Evolutionary conservation across 2,329 filamentous ascomycete genomes (phyloP), one percentile per base, ranked within the genome.

Genomic region (Pyrenochaeta sp.): DNA sequence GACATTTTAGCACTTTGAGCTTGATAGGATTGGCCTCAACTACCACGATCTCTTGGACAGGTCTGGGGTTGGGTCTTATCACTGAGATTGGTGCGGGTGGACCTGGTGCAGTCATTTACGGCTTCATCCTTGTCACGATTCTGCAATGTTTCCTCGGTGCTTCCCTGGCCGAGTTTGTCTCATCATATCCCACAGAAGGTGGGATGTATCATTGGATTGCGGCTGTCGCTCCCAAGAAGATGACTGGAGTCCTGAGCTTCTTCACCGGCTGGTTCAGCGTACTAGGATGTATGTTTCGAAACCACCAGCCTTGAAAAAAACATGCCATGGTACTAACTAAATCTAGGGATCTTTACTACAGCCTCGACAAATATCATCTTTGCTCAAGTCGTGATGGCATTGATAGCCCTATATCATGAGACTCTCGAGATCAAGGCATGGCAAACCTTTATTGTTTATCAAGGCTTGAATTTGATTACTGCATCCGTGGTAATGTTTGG

Each of bases 161-260:
- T 24, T 48, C 45, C 10, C 30, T 48, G n/a, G 45, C 45, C 18
- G 45, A 48, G 24, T 48, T 48, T 20, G 45, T 48, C 17, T 48
- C 45, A 9, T 40, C 35, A 23, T 48, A 48, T 32, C 45, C 45
- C 1, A 48, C 45, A 11, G 45, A 48, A 17, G 45, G 45, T 14
- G 45, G 45, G 18, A 48, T 48, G 45, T 48, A 48, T 13, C 45
- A 48, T 18, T 48, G 45, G 45, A 48, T 48, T 20, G 45, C 45
- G 10, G 45, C 45, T 24, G 27, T 48, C 14, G 40, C 45, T 11
- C 45, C 45, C 14, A 40, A 31, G 13, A 48, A 36, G 6, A 29
- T 40, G 30, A 26, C 45, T 21, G 35, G 26, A 26, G 39, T 48
- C n/a, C 35, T 48, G 3, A 48, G 45, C 31, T 48, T 48, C 15